A percentile compares a stretch with the other conserved stretches of the same genome.
These are phyloP conservation scores for Apostasia ramifera DNA, from an alignment of 106 monocot genomes.

Conservation along the genomic window DNA sequence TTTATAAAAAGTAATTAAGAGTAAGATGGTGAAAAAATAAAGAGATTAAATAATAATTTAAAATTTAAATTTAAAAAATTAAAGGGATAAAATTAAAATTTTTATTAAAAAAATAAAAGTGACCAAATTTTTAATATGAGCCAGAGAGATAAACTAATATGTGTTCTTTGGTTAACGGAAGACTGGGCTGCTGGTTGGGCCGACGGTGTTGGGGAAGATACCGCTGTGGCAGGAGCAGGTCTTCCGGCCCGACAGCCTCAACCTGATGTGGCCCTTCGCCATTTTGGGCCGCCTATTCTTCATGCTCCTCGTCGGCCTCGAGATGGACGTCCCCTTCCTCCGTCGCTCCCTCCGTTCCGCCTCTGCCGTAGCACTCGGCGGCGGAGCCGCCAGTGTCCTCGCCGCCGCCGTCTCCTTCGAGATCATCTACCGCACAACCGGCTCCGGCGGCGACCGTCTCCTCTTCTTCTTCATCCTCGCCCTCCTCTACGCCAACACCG, in stretches of 20 bases:
- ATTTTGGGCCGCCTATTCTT: conserved; percentile 11
- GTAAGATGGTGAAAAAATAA: no score
- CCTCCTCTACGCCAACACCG: conserved; percentile 21
- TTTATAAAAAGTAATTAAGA: no score
- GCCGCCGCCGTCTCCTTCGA: neutral
- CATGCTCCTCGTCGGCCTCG: conserved; percentile 35
- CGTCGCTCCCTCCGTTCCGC: conserved; percentile 11
- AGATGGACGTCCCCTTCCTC: conserved; percentile 22
- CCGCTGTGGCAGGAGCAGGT: conserved; percentile 1
- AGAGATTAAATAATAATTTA: no score
- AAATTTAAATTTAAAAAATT: no score
- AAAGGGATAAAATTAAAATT: no score
- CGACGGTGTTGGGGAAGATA: conserved; percentile 18
- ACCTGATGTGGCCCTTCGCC: neutral
- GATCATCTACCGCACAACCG: neutral
- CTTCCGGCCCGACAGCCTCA: conserved; percentile 10
- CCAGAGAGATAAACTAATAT: neutral
- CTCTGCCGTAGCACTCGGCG: neutral
- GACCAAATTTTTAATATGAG: neutral
- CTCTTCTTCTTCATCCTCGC: conserved; percentile 7
- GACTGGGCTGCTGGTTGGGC: conserved; percentile 44
- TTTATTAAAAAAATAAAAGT: no score
- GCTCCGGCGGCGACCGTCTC: neutral
- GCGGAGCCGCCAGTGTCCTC: neutral
- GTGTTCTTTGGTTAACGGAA: neutral